Evolutionary conservation across 2,329 filamentous ascomycete species (phyloP), one percentile per base, ranked within the genome.

Genomic region (Ophiostoma tasmaniense): DNA sequence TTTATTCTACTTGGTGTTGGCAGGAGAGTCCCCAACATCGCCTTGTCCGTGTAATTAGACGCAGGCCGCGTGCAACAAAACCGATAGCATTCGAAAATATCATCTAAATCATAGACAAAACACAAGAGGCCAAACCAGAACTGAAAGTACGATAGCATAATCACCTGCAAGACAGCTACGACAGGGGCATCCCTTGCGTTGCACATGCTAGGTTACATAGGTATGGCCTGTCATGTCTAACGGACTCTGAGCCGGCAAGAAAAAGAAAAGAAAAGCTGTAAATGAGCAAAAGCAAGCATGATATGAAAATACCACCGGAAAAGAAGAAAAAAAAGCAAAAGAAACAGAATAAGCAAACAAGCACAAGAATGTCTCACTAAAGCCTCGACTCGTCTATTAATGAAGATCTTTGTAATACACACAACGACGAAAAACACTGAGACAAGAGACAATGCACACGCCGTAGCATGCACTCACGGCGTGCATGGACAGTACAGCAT

Each of bases 171-270:
- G 17, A 45, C 17, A 45, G 11, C 42, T 17, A 45, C 50, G 52
- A 25, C 62, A 66, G 37, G 64, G 67, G 59, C 62, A 68, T 35
- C 55, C 50, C 50, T 55, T 55, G 50, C n/a, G 50, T 55, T 55
- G 50, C 37, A 13, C 11, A 14, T 39, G 37, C 11, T 39, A 13
- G 37, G 50, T 55, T 55, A 22, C 50, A n/a, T n/a, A n/a, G n/a
- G 50, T 25, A 55, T 55, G 42, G 42, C 50, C 50, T 55, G 22
- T 55, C 50, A 55, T 55, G 50, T 55, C 50, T 55, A 55, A 55
- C 50, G 50, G 50, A 55, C 50, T 55, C 10, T 55, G 50, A 55
- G 10, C 50, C 50, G 50, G 50, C n/a, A 11, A 55, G 28, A 62
- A 35, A 62, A 59, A 52, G 33, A 37, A 30, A 22, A 64, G 35